Conservation (phyloP, 331 rosid species). For the Cydonia oblonga region DNA sequence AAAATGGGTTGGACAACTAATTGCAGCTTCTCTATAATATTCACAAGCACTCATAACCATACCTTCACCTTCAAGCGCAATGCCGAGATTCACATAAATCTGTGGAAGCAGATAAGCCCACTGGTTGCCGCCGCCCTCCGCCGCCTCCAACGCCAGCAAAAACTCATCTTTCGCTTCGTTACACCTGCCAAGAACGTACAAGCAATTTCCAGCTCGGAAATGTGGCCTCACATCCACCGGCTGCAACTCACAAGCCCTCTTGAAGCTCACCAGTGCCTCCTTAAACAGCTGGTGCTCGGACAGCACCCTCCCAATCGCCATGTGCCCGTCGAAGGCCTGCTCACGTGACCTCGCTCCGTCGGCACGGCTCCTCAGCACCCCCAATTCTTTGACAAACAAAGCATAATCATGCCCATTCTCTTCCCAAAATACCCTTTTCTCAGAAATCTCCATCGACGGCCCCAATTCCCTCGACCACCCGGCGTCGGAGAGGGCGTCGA, state of each 20-base stretch:
- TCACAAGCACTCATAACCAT: slow-evolving; percentile 54
- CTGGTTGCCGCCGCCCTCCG: slow-evolving; percentile 46
- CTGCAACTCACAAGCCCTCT: slow-evolving; percentile 42
- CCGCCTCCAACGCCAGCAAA: slow-evolving; percentile 37
- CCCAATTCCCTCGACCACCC: slow-evolving; percentile 50
- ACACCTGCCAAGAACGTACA: slow-evolving; percentile 26
- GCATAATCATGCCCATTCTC: slow-evolving; percentile 41
- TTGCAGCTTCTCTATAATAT: slow-evolving; percentile 50
- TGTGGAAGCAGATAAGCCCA: slow-evolving; percentile 51
- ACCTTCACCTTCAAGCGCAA: slow-evolving; percentile 51
- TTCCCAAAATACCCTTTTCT: slow-evolving; percentile 41
- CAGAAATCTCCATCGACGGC: slow-evolving; percentile 37
- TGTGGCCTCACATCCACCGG: slow-evolving; percentile 43
- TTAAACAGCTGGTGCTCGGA: slow-evolving; percentile 46
- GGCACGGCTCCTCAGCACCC: slow-evolving; percentile 34
- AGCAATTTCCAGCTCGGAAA: slow-evolving; percentile 45
- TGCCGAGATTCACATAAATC: slow-evolving; percentile 46
- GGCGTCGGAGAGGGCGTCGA: slow-evolving; percentile 39
- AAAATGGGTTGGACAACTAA: slow-evolving; percentile 45
- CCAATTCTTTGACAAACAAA: slow-evolving; percentile 32
- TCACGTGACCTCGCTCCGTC: slow-evolving; percentile 46
- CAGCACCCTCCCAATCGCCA: slow-evolving; percentile 46
- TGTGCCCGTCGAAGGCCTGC: slow-evolving; percentile 48
- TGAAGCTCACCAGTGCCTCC: slow-evolving; percentile 37
- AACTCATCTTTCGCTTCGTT: slow-evolving; percentile 41